phyloP scores from a whole-genome alignment of 306 rosid genomes.

The Quercus parvula region DNA sequence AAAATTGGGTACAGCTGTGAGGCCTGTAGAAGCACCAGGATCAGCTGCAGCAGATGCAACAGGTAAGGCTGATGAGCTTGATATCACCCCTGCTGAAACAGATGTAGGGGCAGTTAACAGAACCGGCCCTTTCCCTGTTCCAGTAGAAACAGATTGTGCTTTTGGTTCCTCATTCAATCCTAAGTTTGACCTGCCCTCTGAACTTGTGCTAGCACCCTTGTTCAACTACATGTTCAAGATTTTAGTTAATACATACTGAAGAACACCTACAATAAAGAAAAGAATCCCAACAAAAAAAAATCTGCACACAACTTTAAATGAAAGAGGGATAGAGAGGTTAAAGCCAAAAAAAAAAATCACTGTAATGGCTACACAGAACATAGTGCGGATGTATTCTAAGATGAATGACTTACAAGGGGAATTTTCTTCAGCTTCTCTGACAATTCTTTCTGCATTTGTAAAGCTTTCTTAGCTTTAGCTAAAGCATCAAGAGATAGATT shows the following conservation, averaged over 20 bases:
- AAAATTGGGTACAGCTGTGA: conserved; percentile 38
- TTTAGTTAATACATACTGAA: conserved; percentile 28
- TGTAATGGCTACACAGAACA: not conserved
- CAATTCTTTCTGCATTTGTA: conserved; percentile 77
- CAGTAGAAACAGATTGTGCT: conserved; percentile 28
- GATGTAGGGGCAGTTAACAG: conserved; percentile 26
- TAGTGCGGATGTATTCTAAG: not conserved
- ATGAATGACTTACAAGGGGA: conserved; percentile 53
- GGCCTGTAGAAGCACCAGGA: conserved; percentile 35
- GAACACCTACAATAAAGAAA: not conserved
- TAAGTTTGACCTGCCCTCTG: conserved; percentile 38
- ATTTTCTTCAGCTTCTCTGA: conserved; percentile 72
- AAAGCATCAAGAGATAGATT: conserved; percentile 75
- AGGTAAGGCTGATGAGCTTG: conserved; percentile 43
- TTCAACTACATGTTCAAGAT: conserved; percentile 54
- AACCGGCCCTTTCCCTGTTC: conserved; percentile 6
- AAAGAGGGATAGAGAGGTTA: not conserved
- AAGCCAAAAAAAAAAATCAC: not conserved
- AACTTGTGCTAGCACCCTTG: conserved; percentile 47
- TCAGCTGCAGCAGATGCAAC: conserved; percentile 27
- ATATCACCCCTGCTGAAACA: conserved; percentile 30
- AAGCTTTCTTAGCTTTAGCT: conserved; percentile 83
- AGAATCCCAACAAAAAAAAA: not conserved
- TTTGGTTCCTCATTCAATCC: conserved; percentile 43
- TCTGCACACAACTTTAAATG: not conserved